These are phyloP conservation scores for Colletotrichum simmondsii DNA, from an alignment of 2,329 filamentous ascomycete species.

Conservation along the genomic window DNA sequence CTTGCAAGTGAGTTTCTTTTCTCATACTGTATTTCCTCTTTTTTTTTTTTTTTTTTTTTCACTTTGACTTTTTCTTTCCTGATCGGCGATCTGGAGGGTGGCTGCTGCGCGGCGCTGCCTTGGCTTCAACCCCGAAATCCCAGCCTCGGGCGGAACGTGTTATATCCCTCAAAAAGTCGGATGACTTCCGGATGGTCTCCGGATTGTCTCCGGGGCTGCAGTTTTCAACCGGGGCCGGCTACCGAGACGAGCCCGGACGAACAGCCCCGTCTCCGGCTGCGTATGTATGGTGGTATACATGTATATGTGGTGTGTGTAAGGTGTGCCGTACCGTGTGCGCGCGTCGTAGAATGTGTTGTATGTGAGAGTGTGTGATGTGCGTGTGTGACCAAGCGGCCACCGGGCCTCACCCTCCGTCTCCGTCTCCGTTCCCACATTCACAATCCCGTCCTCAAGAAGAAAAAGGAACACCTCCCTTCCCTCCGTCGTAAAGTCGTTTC, in stretches of 20 bases:
- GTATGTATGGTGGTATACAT: background rate
- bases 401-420: background rate
- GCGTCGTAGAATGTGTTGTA: background rate
- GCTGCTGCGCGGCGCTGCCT: background rate
- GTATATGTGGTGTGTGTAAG: background rate
- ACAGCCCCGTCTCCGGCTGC: background rate
- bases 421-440: background rate
- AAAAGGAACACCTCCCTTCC: background rate
- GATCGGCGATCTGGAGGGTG: background rate
- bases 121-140: background rate
- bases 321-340: too few relatives aligned
- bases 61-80: background rate
- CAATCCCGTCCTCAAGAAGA: too few relatives aligned
- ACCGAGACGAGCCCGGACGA: background rate
- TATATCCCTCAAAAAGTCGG: background rate
- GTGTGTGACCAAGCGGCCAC: slow-evolving; percentile 5
- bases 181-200: too few relatives aligned
- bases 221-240: background rate
- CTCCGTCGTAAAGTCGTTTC: too few relatives aligned
- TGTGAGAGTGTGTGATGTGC: background rate
- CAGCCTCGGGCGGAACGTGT: background rate
- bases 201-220: background rate
- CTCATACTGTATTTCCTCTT: background rate
- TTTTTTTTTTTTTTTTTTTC: background rate
- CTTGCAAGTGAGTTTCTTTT: slow-evolving; percentile 59